These are phyloP conservation scores for Arthrinium puccinioides DNA, from an alignment of 2,329 filamentous ascomycete species.

Conservation along the genomic window DNA sequence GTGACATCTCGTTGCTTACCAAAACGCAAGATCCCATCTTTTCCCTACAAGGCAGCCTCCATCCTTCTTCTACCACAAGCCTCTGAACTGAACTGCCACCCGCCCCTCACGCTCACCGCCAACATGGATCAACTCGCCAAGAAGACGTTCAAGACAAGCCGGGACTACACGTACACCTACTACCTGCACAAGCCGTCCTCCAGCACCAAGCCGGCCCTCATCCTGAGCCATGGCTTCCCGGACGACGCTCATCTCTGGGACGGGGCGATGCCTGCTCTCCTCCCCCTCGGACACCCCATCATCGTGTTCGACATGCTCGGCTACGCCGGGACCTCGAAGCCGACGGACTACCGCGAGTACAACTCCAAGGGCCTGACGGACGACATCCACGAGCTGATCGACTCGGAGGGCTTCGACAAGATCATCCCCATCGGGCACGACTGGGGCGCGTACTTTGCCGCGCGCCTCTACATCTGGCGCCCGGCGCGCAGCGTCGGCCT, in stretches of 20 bases:
- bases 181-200: slow-evolving; percentile 21
- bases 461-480: slow-evolving; percentile 33
- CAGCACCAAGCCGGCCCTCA: slow-evolving; percentile 21
- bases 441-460: slow-evolving; percentile 34
- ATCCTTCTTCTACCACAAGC: too few relatives aligned
- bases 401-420: slow-evolving; percentile 24
- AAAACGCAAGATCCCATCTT: too few relatives aligned
- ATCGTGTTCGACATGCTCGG: slow-evolving; percentile 30
- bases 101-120: too few relatives aligned
- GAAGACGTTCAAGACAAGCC: slow-evolving; percentile 20
- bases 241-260: slow-evolving; percentile 37
- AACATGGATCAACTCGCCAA: slow-evolving; percentile 16
- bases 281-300: slow-evolving; percentile 23
- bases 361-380: slow-evolving; percentile 24
- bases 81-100: too few relatives aligned
- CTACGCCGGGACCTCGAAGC: slow-evolving; percentile 31
- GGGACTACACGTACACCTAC: slow-evolving; percentile 32
- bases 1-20: too few relatives aligned
- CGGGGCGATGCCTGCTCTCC: slow-evolving; percentile 21
- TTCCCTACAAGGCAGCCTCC: too few relatives aligned
- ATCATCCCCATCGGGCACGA: slow-evolving; percentile 40
- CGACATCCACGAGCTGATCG: slow-evolving; percentile 32
- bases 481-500: slow-evolving; percentile 32
- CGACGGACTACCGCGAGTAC: slow-evolving; percentile 28
- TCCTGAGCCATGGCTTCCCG: slow-evolving; percentile 43